Evolutionary conservation across 257 asterid species (phyloP), one percentile per base, ranked within the genome.

Genomic region (Rauvolfia tetraphylla): DNA sequence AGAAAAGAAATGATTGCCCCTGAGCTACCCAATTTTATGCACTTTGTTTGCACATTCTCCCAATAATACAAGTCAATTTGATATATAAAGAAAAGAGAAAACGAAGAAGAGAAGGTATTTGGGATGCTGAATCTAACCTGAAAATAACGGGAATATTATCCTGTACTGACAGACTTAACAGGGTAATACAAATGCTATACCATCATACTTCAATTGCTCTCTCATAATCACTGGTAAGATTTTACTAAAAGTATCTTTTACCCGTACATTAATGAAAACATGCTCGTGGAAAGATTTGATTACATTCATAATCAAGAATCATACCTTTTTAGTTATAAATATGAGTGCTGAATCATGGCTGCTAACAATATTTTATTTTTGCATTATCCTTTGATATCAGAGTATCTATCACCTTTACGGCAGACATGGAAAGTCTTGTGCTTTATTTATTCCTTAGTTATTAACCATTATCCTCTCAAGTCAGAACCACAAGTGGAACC

Each of bases 401-500:
- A 71, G n/a, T 31, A 71, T 51, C 75, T 9, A 71, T 5, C 59
- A 41, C 46, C 62, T 48, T 49, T 31, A 34, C 13, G 48, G 75
- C 7, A 49, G 44, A 51, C 18, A 9, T 33, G 75, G 48, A 71
- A 71, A 71, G 56, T 12, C 42, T 75, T 29, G 3, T 27, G 61
- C 38, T 62, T 61, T 44, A 27, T 31, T 44, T 59, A 18, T 61
- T 42, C 59, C 42, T 6, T 13, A 14, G 11, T 75, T 44, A n/a
- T 61, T 42, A 53, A 51, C 34, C 76, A 59, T 58, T 74, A 39
- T 59, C 68, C 31, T 17, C 17, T 62, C 3, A 39, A n/a, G n/a
- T n/a, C n/a, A n/a, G n/a, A n/a, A 10, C 12, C 13, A 29, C 72
- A 75, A 75, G 63, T 75, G 72, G 78, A 75, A 25, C 9, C 9